Evolutionary conservation across 129 eudicot genomes (phyloP), one percentile per base, ranked within the genome.

Genomic region (Arctium lappa): DNA sequence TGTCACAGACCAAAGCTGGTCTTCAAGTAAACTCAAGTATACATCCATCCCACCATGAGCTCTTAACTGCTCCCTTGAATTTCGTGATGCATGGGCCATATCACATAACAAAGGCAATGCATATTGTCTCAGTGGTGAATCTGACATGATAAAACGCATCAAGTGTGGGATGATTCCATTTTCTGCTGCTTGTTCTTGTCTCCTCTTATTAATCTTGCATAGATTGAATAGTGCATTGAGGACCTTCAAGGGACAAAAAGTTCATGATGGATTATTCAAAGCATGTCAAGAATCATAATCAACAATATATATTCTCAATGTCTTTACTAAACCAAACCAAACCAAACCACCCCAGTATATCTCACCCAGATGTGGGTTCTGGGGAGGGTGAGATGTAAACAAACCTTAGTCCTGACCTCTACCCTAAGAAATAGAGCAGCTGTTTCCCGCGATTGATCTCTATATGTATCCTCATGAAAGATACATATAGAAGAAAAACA

Each of bases 151-250:
- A 78, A 91, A 95, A 22, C 89, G 93, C 95, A 95, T 91, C 81
- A 95, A 88, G 87, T 95, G 99, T 36, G 98, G 98, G 78, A 95
- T 93, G 16, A 95, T 93, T 84, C 99, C 99, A 50, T 93, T 95
- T 86, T 93, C 98, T 44, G 99, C 99, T 0, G 99, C 97, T 72
- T 95, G 99, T 86, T 95, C 99, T 81, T 95, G 99, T 83, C 99
- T 86, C 87, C 98, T 91, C 94, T 93, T 95, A 83, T 95, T 93
- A 72, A 95, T 91, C 89, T 95, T 95, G 88, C 99, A 95, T 72
- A 95, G 92, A 84, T 95, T 95, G 91, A 95, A 93, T 69, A 95
- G 89, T 16, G 98, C 97, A 87, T 90, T 91, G 72, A 95, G 94
- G 84, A 93, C 98, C 99, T 95, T 76, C 86, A 93, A 50, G 4